Evolutionary conservation across 352 stramenopile genomes (phyloP).

Genomic region (Halophytophthora batemanensis): DNA sequence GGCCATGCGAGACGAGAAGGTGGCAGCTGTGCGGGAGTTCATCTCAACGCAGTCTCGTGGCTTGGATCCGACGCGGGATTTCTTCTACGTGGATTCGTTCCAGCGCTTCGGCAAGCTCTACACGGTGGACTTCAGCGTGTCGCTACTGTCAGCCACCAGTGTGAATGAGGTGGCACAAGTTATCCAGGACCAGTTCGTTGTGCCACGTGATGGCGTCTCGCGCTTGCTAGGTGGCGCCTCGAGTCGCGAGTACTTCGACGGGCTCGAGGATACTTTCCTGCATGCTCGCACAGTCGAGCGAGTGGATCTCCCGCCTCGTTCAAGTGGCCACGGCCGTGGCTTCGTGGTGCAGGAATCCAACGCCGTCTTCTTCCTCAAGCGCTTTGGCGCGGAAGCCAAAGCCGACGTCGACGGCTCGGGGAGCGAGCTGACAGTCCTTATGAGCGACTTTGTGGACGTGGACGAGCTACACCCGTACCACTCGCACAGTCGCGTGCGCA

Average conservation of each 20-base stretch:
- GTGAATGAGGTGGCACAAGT: slow-evolving; percentile 43
- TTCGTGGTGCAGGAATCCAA: slow-evolving; percentile 71
- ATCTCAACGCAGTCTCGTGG: slow-evolving; percentile 43
- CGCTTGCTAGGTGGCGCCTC: slow-evolving; percentile 52
- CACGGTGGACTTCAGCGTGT: slow-evolving; percentile 66
- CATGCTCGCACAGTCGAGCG: slow-evolving; percentile 61
- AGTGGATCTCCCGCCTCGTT: slow-evolving; percentile 43
- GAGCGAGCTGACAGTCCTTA: slow-evolving; percentile 36
- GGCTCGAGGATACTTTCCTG: slow-evolving; percentile 46
- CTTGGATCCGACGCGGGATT: slow-evolving; percentile 54
- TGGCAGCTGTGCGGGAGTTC: slow-evolving; percentile 37
- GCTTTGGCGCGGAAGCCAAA: slow-evolving; percentile 17
- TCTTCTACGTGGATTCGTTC: slow-evolving; percentile 68
- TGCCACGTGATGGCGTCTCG: slow-evolving; percentile 48
- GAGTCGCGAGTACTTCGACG: slow-evolving; percentile 67
- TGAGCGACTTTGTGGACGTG: slow-evolving; percentile 57
- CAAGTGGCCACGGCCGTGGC: slow-evolving; percentile 22
- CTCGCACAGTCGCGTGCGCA: slow-evolving; percentile 37
- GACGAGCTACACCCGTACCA: slow-evolving; percentile 62
- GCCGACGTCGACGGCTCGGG: slow-evolving; percentile 17
- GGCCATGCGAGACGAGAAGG: slow-evolving; percentile 47
- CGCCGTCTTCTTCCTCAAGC: slow-evolving; percentile 53
- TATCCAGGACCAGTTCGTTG: slow-evolving; percentile 60
- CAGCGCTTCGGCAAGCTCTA: slow-evolving; percentile 68
- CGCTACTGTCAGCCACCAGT: slow-evolving; percentile 37